Evolutionary conservation across 176 grass and related monocot species (phyloP).

Genomic region (Oryza meyeriana): DNA sequence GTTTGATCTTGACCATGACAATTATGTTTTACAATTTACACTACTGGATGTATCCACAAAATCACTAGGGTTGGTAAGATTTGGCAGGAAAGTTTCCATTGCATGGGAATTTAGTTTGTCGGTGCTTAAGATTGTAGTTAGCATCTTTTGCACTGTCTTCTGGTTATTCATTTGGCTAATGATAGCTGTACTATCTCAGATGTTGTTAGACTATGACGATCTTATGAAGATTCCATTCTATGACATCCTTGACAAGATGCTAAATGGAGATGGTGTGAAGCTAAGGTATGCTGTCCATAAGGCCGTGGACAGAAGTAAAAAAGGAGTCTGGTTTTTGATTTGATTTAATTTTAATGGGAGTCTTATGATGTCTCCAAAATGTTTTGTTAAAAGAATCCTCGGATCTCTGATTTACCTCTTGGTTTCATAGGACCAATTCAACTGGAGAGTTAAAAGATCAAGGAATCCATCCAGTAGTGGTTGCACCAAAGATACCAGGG

Average conservation of each 20-base stretch:
- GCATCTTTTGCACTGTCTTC: background rate
- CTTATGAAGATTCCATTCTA: slow-evolving; percentile 84
- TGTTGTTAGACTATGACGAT: slow-evolving; percentile 88
- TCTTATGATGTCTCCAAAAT: background rate
- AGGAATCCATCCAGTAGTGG: slow-evolving; percentile 47
- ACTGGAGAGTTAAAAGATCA: slow-evolving; percentile 74
- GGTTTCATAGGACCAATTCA: slow-evolving; percentile 45
- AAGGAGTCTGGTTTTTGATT: too few species aligned
- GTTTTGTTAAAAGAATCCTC: background rate
- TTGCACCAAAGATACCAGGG: slow-evolving; percentile 71
- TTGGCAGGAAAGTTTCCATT: background rate
- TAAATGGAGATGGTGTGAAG: slow-evolving; percentile 55
- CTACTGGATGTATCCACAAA: background rate
- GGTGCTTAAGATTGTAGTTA: background rate
- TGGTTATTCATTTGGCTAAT: background rate
- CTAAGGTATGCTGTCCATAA: slow-evolving; percentile 44
- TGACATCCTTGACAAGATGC: slow-evolving; percentile 52
- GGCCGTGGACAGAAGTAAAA: background rate
- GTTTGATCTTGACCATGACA: background rate
- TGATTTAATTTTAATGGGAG: background rate
- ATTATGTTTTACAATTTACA: background rate
- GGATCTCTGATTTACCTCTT: background rate
- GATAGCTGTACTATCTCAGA: slow-evolving; percentile 31
- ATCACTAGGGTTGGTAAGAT: background rate
- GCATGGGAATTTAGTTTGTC: background rate